phyloP scores from a whole-genome alignment of 2,329 filamentous ascomycete genomes.

The Fusarium temperatum region DNA sequence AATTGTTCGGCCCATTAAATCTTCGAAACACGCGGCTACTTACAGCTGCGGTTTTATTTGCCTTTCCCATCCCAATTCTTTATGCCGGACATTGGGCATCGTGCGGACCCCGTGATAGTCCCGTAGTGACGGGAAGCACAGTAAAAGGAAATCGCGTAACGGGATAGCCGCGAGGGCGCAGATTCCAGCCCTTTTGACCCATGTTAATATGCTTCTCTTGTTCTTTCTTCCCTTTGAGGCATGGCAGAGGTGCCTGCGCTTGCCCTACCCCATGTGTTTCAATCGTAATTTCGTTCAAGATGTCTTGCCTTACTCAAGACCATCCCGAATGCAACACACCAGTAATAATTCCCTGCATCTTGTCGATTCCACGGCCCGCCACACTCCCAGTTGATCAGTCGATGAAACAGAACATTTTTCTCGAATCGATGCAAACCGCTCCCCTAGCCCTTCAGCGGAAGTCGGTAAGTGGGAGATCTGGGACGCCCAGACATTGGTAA shows the following conservation, averaged over 20 bases:
- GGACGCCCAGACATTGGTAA: constrained; percentile 27
- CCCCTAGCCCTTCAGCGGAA: constrained; percentile 11
- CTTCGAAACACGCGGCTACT: constrained; percentile 39
- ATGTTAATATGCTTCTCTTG: background rate
- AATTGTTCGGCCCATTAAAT: constrained; percentile 29
- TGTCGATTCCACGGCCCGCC: constrained; percentile 18
- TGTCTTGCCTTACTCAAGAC: constrained; percentile 20
- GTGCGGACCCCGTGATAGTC: constrained; percentile 10
- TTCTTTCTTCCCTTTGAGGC: background rate
- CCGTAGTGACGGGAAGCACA: constrained; percentile 18
- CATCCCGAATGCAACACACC: constrained; percentile 11
- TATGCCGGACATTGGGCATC: constrained; percentile 22
- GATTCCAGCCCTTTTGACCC: constrained; percentile 25
- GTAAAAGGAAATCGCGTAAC: constrained; percentile 21
- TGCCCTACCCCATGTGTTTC: background rate
- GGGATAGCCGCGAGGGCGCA: constrained; percentile 26
- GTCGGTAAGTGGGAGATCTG: constrained; percentile 17
- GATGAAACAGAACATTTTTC: constrained; percentile 15
- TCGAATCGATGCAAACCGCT: background rate
- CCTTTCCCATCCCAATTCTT: constrained; percentile 16
- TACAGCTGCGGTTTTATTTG: constrained; percentile 25
- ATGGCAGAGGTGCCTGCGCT: background rate
- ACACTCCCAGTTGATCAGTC: constrained; percentile 4
- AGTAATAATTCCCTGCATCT: constrained; percentile 18
- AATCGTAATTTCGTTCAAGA: constrained; percentile 15